phyloP scores from a whole-genome alignment of 768 basidiomycete genomes.

The Boletus bicolor region DNA sequence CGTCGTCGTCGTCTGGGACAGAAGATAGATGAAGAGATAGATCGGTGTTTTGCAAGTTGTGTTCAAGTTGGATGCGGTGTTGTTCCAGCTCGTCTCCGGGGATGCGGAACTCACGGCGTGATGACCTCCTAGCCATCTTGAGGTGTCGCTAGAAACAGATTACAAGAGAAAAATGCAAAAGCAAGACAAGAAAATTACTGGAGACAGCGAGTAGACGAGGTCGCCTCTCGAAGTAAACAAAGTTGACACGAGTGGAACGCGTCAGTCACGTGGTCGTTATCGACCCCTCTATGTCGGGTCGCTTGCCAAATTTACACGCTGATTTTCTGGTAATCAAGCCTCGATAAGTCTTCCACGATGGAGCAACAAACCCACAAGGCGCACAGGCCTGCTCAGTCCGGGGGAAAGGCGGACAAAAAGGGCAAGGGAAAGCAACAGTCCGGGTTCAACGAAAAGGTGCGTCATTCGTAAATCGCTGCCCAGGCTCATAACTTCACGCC shows the following conservation, averaged over 20 bases:
- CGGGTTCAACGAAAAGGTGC: conserved; percentile 88
- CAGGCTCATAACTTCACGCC: background rate
- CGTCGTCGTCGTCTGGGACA: conserved; percentile 38
- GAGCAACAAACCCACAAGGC: conserved; percentile 79
- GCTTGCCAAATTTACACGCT: conserved; percentile 10
- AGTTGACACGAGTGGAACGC: conserved; percentile 18
- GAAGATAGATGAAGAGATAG: conserved; percentile 70
- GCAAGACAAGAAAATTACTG: conserved; percentile 4
- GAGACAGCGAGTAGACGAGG: conserved; percentile 7
- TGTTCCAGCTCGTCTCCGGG: conserved; percentile 72
- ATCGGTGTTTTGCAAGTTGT: conserved; percentile 71
- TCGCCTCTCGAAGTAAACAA: conserved; percentile 17
- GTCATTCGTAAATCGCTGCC: background rate
- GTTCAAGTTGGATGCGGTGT: conserved; percentile 73
- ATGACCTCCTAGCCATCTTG: conserved; percentile 25
- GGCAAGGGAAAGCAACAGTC: conserved; percentile 66
- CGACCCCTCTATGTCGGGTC: conserved; percentile 15
- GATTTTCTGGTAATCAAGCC: background rate
- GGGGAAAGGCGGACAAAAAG: conserved; percentile 75
- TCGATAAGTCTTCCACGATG: conserved; percentile 37
- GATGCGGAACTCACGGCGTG: conserved; percentile 50
- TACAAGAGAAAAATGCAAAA: conserved; percentile 16
- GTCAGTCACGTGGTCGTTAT: conserved; percentile 29
- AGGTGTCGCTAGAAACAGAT: conserved; percentile 15
- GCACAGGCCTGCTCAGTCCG: conserved; percentile 72